phyloP scores from a whole-genome alignment of 768 basidiomycete species.

The Lactifluus subvellereus region DNA sequence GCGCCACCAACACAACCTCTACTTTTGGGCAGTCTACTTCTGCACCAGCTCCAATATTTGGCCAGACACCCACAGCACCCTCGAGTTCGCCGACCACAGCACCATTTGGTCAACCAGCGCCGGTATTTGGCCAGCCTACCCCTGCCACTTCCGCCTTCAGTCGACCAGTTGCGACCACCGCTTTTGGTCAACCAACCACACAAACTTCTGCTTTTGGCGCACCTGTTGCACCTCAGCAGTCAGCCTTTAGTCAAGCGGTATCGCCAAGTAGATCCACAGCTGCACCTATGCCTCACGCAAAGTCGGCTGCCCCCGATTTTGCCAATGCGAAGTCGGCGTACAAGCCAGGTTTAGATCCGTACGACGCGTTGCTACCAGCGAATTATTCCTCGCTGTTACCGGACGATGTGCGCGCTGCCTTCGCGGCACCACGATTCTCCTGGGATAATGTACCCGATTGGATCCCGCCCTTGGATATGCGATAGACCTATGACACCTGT shows the following conservation, averaged over 20 bases:
- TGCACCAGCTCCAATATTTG: conserved; percentile 8
- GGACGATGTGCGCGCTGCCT: conserved; percentile 42
- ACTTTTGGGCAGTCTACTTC: conserved; percentile 16
- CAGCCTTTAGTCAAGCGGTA: conserved; percentile 8
- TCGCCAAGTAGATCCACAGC: neutral
- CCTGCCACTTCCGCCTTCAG: conserved; percentile 48
- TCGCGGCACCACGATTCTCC: conserved; percentile 49
- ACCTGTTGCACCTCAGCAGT: conserved; percentile 8
- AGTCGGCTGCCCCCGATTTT: conserved; percentile 29
- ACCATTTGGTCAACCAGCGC: conserved; percentile 28
- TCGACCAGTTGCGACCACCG: conserved; percentile 38
- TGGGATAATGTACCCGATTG: conserved; percentile 63
- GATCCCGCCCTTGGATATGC: conserved; percentile 56
- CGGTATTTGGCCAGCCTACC: conserved; percentile 27
- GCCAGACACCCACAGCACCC: conserved; percentile 7
- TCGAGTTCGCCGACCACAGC: neutral
- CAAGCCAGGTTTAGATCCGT: conserved; percentile 46
- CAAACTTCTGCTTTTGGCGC: conserved; percentile 37
- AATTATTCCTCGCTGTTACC: conserved; percentile 53
- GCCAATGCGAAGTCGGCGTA: conserved; percentile 32
- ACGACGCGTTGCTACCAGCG: conserved; percentile 48
- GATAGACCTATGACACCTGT: conserved; percentile 32
- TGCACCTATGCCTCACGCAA: conserved; percentile 20
- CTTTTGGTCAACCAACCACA: conserved; percentile 43
- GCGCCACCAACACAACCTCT: neutral